Base-by-base conservation (phyloP, 176 grass and related monocot species). In the Typha latifolia region DNA sequence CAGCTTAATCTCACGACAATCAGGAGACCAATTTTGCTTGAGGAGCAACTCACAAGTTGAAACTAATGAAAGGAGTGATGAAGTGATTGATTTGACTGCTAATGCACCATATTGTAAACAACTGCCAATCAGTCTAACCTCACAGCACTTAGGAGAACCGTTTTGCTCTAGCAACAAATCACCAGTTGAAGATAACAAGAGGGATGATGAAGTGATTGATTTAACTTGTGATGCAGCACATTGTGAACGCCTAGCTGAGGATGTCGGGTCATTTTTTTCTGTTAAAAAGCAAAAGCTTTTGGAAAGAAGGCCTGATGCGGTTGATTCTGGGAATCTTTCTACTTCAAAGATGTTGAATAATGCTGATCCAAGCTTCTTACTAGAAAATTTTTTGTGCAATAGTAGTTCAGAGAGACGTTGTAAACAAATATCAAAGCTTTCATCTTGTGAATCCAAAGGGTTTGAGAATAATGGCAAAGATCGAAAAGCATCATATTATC, bases 261-360 rank as follows among this genome's bases (percentile, higher is more conserved):
- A 72, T 51, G 49, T 69, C 11, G 68, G 70, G 43, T 73, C 61
- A 62, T 21, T 80, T 76, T 49, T 78, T 59, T 69, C 80, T 3
- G 74, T 82, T 27, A 90, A 97, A 75, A 97, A 84, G 62, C 71
- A 63, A 32, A 92, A 84, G 89, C 49, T 80, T 72, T 72, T 53
- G 23, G 81, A 87, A 14, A 73, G 55, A 67, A 26, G 48, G 15
- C 29, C 76, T 83, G 49, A 53, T 66, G 27, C 15, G 12, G n/a
- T 57, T 77, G 62, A 53, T 43, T 64, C 15, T 12, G 67, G 61
- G 37, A 78, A 81, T 32, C 14, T 14, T 57, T 79, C 47, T 9
- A 49, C 73, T 55, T 71, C 83, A 57, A 72, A 82, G 49, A 4
- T 65, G 64, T 73, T 72, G 49, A 69, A 62, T 78, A 78, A 67